Evolutionary conservation across 352 stramenopile genomes (phyloP), one percentile per base, ranked within the genome.

Genomic region (Globisporangium parvum): DNA sequence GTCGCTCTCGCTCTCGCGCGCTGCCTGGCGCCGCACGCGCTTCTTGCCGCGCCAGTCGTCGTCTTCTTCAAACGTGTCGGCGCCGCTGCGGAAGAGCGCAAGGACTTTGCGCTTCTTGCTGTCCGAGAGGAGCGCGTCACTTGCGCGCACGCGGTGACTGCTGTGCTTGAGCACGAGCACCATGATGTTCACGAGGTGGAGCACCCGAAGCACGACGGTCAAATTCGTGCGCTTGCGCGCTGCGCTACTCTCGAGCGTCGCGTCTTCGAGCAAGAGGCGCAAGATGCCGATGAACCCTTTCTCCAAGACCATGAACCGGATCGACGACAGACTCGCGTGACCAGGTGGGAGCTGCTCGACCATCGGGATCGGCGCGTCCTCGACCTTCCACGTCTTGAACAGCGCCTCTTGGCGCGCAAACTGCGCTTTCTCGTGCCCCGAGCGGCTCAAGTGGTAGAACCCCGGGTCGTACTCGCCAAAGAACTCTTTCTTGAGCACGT

Each of bases 391-490:
- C 12, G 53, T 70, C 60, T 88, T 91, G 59, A 92, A 91, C 26
- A 94, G 59, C n/a, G 80, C 82, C 60, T 93, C 85, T 20, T 93
- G 80, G 33, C 85, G 69, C 24, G 72, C 69, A 66, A 85, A 84
- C 54, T 94, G 85, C 0, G 85, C 80, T 45, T 91, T 88, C 57
- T 92, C 80, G 47, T 95, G 85, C 5, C 75, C 67, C 0, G 81
- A 85, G 1, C 80, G 73, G 33, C 76, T 88, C 23, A 93, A 65
- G 53, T 95, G 85, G 47, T 86, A 91, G 51, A 87, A 93, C 0
- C 76, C 69, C 17, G 85, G 85, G 48, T 95, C 85, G 41, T 93
- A 93, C 61, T 95, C 85, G 23, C 71, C 69, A 28, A 71, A 90
- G 42, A 73, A 90, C 31, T 88, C 73, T 49, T 85, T 88, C 60